phyloP scores from a whole-genome alignment of 2,329 filamentous ascomycete species.

The Dactylonectria macrodidyma region DNA sequence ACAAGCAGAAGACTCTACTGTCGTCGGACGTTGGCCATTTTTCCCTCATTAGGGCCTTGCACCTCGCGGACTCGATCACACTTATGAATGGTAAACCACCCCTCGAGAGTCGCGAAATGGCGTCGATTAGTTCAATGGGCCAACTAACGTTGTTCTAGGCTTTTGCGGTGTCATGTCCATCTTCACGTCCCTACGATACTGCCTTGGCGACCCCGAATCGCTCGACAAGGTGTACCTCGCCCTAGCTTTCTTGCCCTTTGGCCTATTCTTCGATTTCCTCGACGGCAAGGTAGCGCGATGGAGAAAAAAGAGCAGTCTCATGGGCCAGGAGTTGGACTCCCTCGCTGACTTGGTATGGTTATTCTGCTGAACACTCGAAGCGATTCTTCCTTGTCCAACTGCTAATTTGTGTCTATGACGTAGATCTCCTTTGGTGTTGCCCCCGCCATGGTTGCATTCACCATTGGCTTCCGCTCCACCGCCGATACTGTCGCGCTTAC shows the following conservation, averaged over 20 bases:
- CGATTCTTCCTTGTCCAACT: background rate
- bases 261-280: constrained; percentile 97
- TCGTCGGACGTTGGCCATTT: constrained; percentile 82
- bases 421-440: constrained; percentile 97
- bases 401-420: constrained; percentile 31
- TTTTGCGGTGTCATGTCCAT: constrained; percentile 96
- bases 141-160: constrained; percentile 57
- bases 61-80: constrained; percentile 88
- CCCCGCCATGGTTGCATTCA: constrained; percentile 89
- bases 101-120: background rate
- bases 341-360: constrained; percentile 88
- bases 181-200: constrained; percentile 95
- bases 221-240: constrained; percentile 84
- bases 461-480: constrained; percentile 87
- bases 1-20: constrained; percentile 84
- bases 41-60: constrained; percentile 76
- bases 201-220: constrained; percentile 78
- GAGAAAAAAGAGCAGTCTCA: constrained; percentile 96
- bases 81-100: constrained; percentile 77
- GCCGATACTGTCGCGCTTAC: constrained; percentile 85
- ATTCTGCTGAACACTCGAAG: background rate
- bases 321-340: constrained; percentile 98
- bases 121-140: constrained; percentile 7
- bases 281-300: constrained; percentile 97
- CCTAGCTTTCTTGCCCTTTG: constrained; percentile 89